Evolutionary conservation across 305 asterid species (phyloP), one percentile per base, ranked within the genome.

Genomic region (Solanum hybrid): DNA sequence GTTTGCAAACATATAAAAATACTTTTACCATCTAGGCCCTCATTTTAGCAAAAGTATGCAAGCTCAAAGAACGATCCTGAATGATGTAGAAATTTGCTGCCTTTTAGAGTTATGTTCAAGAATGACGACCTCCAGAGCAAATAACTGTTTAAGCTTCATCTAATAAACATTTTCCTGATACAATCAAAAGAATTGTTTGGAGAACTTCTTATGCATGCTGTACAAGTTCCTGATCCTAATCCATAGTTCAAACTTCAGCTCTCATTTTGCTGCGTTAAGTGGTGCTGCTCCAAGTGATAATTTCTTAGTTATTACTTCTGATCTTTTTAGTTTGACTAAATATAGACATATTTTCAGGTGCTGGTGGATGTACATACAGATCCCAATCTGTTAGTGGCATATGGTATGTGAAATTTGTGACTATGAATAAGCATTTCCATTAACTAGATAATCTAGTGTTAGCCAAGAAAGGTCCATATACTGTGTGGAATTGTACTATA

Each of bases 331-430:
- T 84, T 80, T 5, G 87, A 84, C 69, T 84, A 64, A 79, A 37
- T 38, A 6, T 37, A 76, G 1, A 51, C 22, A 27, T 73, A 87
- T 90, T 86, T 87, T 36, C 95, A 97, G 99, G 99, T 97, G 89
- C 89, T 97, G 93, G 99, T 95, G 51, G 96, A 97, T 89, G 91
- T 93, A 88, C 91, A 91, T 10, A 92, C 92, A 80, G 95, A 97
- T 90, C 98, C 99, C 89, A 94, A 96, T 92, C 95, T 97, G 66
- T 93, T 97, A 92, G 96, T 97, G n/a, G 96, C 99, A 88, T 97
- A 97, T 34, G 99, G 99, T 97, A 92, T 91, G 89, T 29, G 37
- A 17, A 35, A 36, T 79, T 24, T 51, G 37, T 15, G 56, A 42
- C 19, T 17, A 26, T 29, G 7, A 87, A 35, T 51, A 11, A 84